Evolutionary conservation across 1,139 yeast genomes (phyloP).

Genomic region (Hansenula lynferdii): DNA sequence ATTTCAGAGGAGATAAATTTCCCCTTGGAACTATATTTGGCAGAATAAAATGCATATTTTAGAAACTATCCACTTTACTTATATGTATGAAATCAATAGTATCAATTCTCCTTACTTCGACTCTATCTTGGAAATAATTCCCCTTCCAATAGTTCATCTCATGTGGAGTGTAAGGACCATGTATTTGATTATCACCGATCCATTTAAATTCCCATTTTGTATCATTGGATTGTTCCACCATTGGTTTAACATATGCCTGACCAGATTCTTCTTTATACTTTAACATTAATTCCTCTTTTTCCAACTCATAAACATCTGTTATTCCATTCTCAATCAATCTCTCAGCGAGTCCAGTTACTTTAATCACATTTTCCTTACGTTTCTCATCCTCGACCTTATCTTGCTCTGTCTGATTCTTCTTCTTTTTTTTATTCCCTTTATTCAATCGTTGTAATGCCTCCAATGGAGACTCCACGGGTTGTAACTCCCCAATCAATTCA

Average conservation of each 20-base stretch:
- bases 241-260: slow-evolving; percentile 8
- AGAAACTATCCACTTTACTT: background rate
- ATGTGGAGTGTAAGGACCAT: slow-evolving; percentile 55
- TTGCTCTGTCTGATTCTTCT: slow-evolving; percentile 5
- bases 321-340: slow-evolving; percentile 37
- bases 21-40: slow-evolving; percentile 47
- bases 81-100: slow-evolving; percentile 23
- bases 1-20: slow-evolving; percentile 52
- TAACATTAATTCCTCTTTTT: slow-evolving; percentile 57
- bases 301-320: slow-evolving; percentile 46
- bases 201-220: slow-evolving; percentile 58
- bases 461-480: slow-evolving; percentile 60
- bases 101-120: slow-evolving; percentile 37
- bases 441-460: slow-evolving; percentile 52
- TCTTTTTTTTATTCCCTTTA: slow-evolving; percentile 24
- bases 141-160: slow-evolving; percentile 61
- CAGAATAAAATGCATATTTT: slow-evolving; percentile 17
- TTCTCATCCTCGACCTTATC: slow-evolving; percentile 14
- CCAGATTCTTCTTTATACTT: slow-evolving; percentile 49
- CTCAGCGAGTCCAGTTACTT: slow-evolving; percentile 49
- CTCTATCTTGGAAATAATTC: slow-evolving; percentile 49
- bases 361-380: slow-evolving; percentile 29
- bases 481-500: slow-evolving; percentile 37
- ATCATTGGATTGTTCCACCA: slow-evolving; percentile 18
- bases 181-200: slow-evolving; percentile 42